Percentiles rank a stretch among this genome's conserved stretches.
phyloP scores from a whole-genome alignment of 257 asterid genomes.

The Phtheirospermum japonicum region DNA sequence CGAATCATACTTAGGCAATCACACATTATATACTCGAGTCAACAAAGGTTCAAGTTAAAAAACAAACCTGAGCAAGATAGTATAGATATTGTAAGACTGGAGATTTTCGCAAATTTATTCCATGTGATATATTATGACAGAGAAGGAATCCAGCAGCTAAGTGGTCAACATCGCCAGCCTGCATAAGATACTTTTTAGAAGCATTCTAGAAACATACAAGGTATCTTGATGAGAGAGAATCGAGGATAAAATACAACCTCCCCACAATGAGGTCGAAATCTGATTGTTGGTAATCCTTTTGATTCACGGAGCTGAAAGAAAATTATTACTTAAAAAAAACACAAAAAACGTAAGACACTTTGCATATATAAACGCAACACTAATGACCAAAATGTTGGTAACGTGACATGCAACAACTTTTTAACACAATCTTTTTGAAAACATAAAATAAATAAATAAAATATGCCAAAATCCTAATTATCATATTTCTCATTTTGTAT shows the following conservation, averaged over 20 bases:
- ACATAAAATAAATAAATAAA: too few species aligned
- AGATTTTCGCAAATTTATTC: slow-evolving; percentile 84
- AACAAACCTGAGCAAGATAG: slow-evolving; percentile 91
- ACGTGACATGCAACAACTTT: slow-evolving; percentile 11
- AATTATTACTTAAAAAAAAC: neutral
- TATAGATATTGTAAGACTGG: slow-evolving; percentile 89
- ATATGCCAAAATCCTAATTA: slow-evolving; percentile 8
- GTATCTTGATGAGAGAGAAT: slow-evolving; percentile 25
- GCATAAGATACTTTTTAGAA: slow-evolving; percentile 32
- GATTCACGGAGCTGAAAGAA: slow-evolving; percentile 83
- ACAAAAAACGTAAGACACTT: slow-evolving; percentile 9
- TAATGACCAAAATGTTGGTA: neutral
- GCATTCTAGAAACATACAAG: slow-evolving; percentile 16
- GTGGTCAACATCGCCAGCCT: slow-evolving; percentile 99
- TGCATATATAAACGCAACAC: slow-evolving; percentile 13
- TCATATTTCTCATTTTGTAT: slow-evolving; percentile 21
- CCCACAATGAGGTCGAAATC: slow-evolving; percentile 96
- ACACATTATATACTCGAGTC: too few species aligned
- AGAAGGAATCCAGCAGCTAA: slow-evolving; percentile 94
- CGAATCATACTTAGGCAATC: slow-evolving; percentile 9
- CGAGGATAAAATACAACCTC: slow-evolving; percentile 63
- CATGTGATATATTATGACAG: slow-evolving; percentile 88
- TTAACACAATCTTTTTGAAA: too few species aligned
- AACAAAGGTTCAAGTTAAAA: slow-evolving; percentile 6
- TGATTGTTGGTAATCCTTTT: slow-evolving; percentile 79